These are phyloP conservation scores for Tuber borchii DNA, from an alignment of 495 filamentous ascomycete species.

Conservation along the genomic window DNA sequence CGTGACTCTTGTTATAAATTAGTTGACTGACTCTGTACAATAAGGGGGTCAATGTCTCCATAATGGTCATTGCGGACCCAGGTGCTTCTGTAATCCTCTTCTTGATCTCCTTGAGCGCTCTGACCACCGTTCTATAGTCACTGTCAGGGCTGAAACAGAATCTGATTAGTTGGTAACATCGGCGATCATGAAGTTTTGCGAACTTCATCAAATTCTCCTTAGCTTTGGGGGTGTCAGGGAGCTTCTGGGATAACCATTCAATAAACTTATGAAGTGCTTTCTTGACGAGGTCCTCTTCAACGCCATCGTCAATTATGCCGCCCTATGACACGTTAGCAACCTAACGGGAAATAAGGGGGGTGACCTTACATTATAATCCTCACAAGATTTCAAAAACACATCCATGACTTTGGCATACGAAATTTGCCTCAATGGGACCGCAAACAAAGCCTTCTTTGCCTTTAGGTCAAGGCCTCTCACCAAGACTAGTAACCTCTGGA, in stretches of 20 bases:
- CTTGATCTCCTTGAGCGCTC: constrained; percentile 80
- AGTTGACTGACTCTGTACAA: constrained; percentile 76
- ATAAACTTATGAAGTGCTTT: constrained; percentile 37
- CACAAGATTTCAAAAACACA: constrained; percentile 68
- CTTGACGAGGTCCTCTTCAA: constrained; percentile 47
- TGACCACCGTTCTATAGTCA: constrained; percentile 83
- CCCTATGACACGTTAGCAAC: constrained; percentile 48
- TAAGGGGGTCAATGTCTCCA: constrained; percentile 75
- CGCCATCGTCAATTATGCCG: constrained; percentile 69
- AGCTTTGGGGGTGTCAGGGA: constrained; percentile 59
- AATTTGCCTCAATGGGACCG: constrained; percentile 68
- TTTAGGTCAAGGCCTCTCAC: constrained; percentile 69
- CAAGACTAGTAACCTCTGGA: constrained; percentile 75
- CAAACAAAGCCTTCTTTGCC: constrained; percentile 81
- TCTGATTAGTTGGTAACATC: constrained; percentile 79
- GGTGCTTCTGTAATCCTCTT: constrained; percentile 68
- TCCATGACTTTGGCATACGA: constrained; percentile 62
- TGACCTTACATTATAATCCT: constrained; percentile 63
- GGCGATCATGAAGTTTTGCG: constrained; percentile 82
- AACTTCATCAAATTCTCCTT: constrained; percentile 69
- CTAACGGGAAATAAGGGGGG: constrained; percentile 11
- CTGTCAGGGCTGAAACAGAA: constrained; percentile 79
- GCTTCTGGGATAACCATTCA: constrained; percentile 57
- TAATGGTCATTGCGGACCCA: constrained; percentile 50
- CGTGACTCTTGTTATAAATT: constrained; percentile 88